phyloP scores from a whole-genome alignment of 352 stramenopile genomes.

The Salisapilia sapeloensis region DNA sequence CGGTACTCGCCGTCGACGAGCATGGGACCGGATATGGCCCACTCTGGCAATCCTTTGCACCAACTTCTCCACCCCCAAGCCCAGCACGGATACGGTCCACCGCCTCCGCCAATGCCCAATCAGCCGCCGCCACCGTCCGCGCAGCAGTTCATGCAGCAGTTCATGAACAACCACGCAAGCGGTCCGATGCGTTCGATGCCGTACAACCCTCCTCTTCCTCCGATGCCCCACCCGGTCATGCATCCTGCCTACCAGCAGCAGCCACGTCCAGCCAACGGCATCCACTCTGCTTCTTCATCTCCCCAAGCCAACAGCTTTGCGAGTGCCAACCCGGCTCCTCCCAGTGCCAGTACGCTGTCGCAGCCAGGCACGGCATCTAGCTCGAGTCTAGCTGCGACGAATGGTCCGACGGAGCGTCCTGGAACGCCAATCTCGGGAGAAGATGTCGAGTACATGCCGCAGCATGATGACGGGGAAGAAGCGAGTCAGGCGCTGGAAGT shows the following conservation, averaged over 20 bases:
- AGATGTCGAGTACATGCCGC: slow-evolving; percentile 26
- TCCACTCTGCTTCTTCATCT: background rate
- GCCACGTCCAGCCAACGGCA: slow-evolving; percentile 2
- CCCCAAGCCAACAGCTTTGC: slow-evolving; percentile 1
- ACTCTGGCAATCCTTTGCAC: slow-evolving; percentile 43
- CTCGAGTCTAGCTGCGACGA: slow-evolving; percentile 17
- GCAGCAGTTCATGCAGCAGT: slow-evolving; percentile 33
- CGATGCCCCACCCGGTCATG: slow-evolving; percentile 8
- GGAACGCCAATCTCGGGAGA: slow-evolving; percentile 29
- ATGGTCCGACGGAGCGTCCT: slow-evolving; percentile 18
- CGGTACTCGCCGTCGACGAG: slow-evolving; percentile 37
- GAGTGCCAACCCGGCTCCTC: slow-evolving; percentile 11
- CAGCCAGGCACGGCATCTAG: slow-evolving; percentile 18
- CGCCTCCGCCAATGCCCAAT: slow-evolving; percentile 6
- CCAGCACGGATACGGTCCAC: slow-evolving; percentile 9
- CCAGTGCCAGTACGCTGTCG: slow-evolving; percentile 18
- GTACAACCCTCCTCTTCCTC: slow-evolving; percentile 11
- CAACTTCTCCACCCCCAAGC: slow-evolving; percentile 42
- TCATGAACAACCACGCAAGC: slow-evolving; percentile 16
- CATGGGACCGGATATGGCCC: slow-evolving; percentile 43
- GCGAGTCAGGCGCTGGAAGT: slow-evolving; percentile 52
- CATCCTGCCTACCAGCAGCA: slow-evolving; percentile 9
- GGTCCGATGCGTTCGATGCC: slow-evolving; percentile 12
- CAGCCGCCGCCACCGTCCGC: slow-evolving; percentile 6
- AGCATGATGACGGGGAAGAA: slow-evolving; percentile 15